A percentile compares a stretch with the other conserved stretches of the same genome.
Evolutionary conservation across 177 flowering plant genomes (phyloP).

Genomic region (Telopea speciosissima): DNA sequence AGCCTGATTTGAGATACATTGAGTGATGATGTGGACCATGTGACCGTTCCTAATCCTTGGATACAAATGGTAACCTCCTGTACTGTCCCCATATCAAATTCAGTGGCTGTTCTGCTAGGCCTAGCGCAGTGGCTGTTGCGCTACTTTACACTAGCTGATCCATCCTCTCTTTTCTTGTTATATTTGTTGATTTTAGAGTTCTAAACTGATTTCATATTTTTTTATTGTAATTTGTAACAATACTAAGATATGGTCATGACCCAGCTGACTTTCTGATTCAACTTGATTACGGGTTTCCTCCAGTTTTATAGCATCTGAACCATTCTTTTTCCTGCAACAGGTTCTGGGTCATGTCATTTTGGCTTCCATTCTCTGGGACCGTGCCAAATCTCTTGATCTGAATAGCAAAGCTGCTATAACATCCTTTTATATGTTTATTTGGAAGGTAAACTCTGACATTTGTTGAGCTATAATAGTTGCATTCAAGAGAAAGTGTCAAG

Average conservation of each 20-base stretch:
- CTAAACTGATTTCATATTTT: neutral
- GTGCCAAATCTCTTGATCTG: conserved; percentile 68
- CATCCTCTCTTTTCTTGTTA: neutral
- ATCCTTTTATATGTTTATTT: conserved; percentile 94
- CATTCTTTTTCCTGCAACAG: conserved; percentile 30
- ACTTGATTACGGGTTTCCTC: neutral
- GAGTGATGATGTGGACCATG: too few species aligned
- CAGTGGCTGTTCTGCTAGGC: too few species aligned
- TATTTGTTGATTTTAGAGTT: too few species aligned
- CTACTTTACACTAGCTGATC: too few species aligned
- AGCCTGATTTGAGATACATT: too few species aligned
- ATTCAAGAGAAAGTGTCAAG: neutral
- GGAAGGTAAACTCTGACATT: conserved; percentile 61
- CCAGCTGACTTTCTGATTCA: neutral
- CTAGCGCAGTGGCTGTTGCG: too few species aligned
- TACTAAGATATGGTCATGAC: neutral
- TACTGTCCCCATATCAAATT: too few species aligned
- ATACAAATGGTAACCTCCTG: too few species aligned
- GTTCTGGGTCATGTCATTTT: conserved; percentile 62
- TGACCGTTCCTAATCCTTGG: too few species aligned
- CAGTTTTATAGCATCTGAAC: neutral
- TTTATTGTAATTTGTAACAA: neutral
- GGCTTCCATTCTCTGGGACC: conserved; percentile 64
- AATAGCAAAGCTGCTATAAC: conserved; percentile 76
- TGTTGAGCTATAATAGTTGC: neutral